Evolutionary conservation across 2,329 filamentous ascomycete species (phyloP).

Genomic region (Calonectria naviculata): DNA sequence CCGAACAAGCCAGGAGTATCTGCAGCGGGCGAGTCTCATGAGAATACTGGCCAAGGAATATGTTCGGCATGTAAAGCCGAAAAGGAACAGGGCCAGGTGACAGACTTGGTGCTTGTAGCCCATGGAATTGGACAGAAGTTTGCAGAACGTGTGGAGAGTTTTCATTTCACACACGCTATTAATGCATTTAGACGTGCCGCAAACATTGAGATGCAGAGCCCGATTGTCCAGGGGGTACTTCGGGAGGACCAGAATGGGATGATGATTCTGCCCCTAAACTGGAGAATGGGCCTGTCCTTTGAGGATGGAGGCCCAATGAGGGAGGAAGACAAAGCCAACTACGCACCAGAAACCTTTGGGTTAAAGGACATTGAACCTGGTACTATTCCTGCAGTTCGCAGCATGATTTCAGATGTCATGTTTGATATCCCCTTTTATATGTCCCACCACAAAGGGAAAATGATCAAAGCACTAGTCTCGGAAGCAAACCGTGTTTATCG

Average conservation of each 20-base stretch:
- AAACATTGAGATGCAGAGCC: slow-evolving; percentile 83
- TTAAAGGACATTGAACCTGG: slow-evolving; percentile 93
- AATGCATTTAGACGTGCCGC: slow-evolving; percentile 89
- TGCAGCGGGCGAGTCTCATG: slow-evolving; percentile 42
- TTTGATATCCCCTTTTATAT: slow-evolving; percentile 98
- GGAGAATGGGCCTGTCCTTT: slow-evolving; percentile 88
- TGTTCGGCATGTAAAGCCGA: slow-evolving; percentile 73
- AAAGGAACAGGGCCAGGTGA: slow-evolving; percentile 75
- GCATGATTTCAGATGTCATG: slow-evolving; percentile 97
- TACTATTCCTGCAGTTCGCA: slow-evolving; percentile 91
- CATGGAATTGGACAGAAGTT: slow-evolving; percentile 98
- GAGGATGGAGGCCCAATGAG: slow-evolving; percentile 78
- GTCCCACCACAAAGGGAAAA: slow-evolving; percentile 94
- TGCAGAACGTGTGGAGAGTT: slow-evolving; percentile 93
- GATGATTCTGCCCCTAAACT: slow-evolving; percentile 95
- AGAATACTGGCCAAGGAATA: slow-evolving; percentile 40
- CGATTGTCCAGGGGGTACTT: slow-evolving; percentile 79
- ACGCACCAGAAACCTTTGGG: slow-evolving; percentile 67
- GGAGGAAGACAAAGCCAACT: slow-evolving; percentile 62
- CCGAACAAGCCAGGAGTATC: slow-evolving; percentile 42
- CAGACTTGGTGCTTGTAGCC: slow-evolving; percentile 89
- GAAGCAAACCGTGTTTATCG: slow-evolving; percentile 97
- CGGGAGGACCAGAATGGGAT: slow-evolving; percentile 85
- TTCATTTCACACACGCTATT: slow-evolving; percentile 96
- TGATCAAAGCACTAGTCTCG: slow-evolving; percentile 87